phyloP scores from a whole-genome alignment of 2,329 filamentous ascomycete species.

The Neofusicoccum sp. region DNA sequence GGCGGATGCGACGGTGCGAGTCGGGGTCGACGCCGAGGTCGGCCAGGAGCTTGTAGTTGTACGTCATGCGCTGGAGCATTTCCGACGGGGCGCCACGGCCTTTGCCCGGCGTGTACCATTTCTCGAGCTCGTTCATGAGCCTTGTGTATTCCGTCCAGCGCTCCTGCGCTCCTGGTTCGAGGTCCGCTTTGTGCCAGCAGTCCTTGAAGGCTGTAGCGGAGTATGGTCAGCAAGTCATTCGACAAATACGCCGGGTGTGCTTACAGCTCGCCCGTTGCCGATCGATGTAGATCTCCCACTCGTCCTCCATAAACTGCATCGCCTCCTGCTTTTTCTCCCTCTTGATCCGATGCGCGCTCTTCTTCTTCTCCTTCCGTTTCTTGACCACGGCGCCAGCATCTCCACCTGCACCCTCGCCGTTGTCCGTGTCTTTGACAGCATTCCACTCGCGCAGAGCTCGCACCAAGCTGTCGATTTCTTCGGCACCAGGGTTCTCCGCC shows the following conservation, averaged over 20 bases:
- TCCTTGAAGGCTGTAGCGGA: slow-evolving; percentile 39
- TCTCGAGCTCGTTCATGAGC: background rate
- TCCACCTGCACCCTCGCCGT: background rate
- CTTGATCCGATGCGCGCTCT: background rate
- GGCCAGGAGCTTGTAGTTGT: slow-evolving; percentile 22
- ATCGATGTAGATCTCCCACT: slow-evolving; percentile 33
- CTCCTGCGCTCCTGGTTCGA: slow-evolving; percentile 40
- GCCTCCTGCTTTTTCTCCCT: background rate
- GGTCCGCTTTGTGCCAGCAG: slow-evolving; percentile 46
- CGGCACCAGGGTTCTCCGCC: background rate
- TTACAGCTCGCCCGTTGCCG: slow-evolving; percentile 37
- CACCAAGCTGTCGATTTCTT: background rate
- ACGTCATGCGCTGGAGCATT: background rate
- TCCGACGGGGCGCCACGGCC: background rate
- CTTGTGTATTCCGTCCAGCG: slow-evolving; percentile 35
- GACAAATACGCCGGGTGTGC: background rate
- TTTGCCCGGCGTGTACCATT: background rate
- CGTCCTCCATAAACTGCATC: slow-evolving; percentile 21
- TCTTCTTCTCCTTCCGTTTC: background rate
- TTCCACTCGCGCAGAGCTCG: background rate
- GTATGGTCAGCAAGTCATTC: background rate
- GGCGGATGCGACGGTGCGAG: slow-evolving; percentile 37
- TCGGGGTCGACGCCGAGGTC: slow-evolving; percentile 26
- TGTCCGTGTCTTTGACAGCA: no score
- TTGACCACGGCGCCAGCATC: background rate